These are phyloP conservation scores for Catunica adiposa DNA, from an alignment of 2,329 filamentous ascomycete species.

Conservation along the genomic window DNA sequence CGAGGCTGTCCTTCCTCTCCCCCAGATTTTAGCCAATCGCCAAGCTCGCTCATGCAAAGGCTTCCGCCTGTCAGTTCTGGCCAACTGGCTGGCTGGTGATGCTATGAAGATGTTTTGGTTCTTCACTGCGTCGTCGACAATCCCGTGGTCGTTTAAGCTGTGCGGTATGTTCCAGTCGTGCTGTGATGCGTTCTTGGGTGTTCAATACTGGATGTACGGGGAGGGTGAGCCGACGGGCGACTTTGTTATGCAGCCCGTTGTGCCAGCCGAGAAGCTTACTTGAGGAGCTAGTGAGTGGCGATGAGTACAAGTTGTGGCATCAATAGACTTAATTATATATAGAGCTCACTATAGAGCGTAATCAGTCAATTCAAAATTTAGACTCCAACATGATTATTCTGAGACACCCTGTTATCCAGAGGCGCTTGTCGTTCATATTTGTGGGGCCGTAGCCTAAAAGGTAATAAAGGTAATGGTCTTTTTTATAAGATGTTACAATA, in stretches of 20 bases:
- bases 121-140: slow-evolving; percentile 51
- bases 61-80: slow-evolving; percentile 58
- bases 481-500: too few relatives aligned
- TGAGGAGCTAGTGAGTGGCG: not conserved
- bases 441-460: too few relatives aligned
- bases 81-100: slow-evolving; percentile 65
- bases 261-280: slow-evolving; percentile 12
- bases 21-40: slow-evolving; percentile 59
- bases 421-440: too few relatives aligned
- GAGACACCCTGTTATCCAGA: too few relatives aligned
- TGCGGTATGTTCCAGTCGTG: slow-evolving; percentile 67
- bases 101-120: slow-evolving; percentile 82
- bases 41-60: slow-evolving; percentile 55
- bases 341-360: not conserved
- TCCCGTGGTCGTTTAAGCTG: slow-evolving; percentile 65
- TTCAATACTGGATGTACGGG: slow-evolving; percentile 59
- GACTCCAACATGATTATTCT: too few relatives aligned
- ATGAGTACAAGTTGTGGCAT: not conserved
- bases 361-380: too few relatives aligned
- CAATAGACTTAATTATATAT: slow-evolving; percentile 1
- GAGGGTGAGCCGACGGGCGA: slow-evolving; percentile 11
- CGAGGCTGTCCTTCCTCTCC: slow-evolving; percentile 67
- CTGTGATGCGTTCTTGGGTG: slow-evolving; percentile 58
- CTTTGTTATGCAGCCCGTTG: slow-evolving; percentile 13
- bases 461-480: too few relatives aligned